Evolutionary conservation across 495 filamentous ascomycete species (phyloP), one percentile per base, ranked within the genome.

Genomic region (Wilcoxina mikolae): DNA sequence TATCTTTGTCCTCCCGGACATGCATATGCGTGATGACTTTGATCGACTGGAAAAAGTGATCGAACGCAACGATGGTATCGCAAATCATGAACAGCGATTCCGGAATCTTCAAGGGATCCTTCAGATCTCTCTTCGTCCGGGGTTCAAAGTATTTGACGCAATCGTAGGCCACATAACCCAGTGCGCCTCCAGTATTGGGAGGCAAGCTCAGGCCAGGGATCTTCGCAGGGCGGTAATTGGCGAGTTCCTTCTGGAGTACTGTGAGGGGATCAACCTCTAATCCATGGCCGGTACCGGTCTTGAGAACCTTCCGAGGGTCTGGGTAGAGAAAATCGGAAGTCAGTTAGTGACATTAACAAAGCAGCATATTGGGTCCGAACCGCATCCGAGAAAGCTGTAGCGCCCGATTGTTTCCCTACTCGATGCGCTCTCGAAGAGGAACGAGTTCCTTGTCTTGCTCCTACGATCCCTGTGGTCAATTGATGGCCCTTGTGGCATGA

Each of bases 71-170:
- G 42, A 96, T 83, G 45, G 91, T 98, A 64, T 96, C 86, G 71
- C 85, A 96, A 22, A 98, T 75, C 91, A 98, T 98, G 70, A 98
- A 98, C 1, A 98, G 71, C 12, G 85, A 85, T 71, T 98, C 91
- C 1, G 91, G 91, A 18, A 94, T 83, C 41, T 81, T 71, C 17
- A 96, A 75, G 2, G 90, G 72, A 70, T 98, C 91, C 69, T 90
- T 84, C 72, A 95, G 79, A 2, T 81, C 77, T 39, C 89, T 78
- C 17, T 78, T 80, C 0, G 91, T 95, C 73, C 84, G 87, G 27
- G 91, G 91, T 72, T 98, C 91, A 58, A 98, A 98, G 69, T 98
- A 98, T 65, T 80, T 80, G 57, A 98, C 84, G 68, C 91, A 98
- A 67, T 98, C 91, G 67, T 96, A 98, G 35, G 87, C 87, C 3